A percentile compares a stretch with the other conserved stretches of the same genome.
These are phyloP conservation scores for Pyrus bretschneideri DNA, from an alignment of 306 rosid species.

Conservation along the genomic window DNA sequence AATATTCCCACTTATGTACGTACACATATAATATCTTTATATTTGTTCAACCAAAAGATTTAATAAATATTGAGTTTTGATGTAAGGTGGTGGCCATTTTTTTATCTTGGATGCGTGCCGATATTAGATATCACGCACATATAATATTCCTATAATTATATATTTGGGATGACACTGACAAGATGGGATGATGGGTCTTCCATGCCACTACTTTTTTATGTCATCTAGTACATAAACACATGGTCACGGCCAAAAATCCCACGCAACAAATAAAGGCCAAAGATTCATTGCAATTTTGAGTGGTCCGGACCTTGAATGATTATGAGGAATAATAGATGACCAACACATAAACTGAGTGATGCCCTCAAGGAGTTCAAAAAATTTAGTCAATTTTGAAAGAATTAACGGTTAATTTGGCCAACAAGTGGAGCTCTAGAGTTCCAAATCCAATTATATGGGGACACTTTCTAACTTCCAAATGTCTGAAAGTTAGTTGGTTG, in stretches of 20 bases:
- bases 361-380: not conserved
- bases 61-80: not conserved
- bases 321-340: not conserved
- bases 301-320: conserved; percentile 3
- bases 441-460: not conserved
- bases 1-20: not conserved
- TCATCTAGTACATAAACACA: not conserved
- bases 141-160: not conserved
- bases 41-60: not conserved
- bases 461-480: not conserved
- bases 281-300: not conserved
- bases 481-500: not conserved
- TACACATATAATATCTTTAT: not conserved
- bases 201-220: not conserved
- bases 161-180: not conserved
- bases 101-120: not conserved
- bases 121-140: not conserved
- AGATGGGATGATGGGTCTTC: not conserved
- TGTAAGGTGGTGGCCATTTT: not conserved
- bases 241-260: not conserved
- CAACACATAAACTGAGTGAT: not conserved
- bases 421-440: not conserved
- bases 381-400: not conserved
- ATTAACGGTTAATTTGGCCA: not conserved
- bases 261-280: not conserved